These are phyloP conservation scores for Calonectria leucothoes DNA, from an alignment of 2,329 filamentous ascomycete species.

Conservation along the genomic window DNA sequence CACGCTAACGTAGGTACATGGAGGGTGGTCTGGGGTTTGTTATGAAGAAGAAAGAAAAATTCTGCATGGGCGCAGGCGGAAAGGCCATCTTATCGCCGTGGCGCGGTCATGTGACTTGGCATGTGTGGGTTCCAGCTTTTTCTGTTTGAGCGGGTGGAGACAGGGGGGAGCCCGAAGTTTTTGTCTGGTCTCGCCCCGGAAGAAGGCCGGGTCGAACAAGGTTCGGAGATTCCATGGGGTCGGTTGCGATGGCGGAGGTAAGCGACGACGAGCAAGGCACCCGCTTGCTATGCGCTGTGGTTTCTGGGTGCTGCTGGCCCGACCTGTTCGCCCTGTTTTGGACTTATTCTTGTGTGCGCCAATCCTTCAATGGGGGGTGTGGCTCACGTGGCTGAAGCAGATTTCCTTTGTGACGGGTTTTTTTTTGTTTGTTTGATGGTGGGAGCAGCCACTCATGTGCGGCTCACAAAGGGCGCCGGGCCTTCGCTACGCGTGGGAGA, in stretches of 20 bases:
- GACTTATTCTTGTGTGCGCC: background rate
- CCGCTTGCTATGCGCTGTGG: too few relatives aligned
- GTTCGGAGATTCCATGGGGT: constrained; percentile 11
- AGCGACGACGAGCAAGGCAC: background rate
- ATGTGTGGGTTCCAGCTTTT: background rate
- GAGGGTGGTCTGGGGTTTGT: constrained; percentile 57
- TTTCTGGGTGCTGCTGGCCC: background rate
- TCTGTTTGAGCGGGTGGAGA: background rate
- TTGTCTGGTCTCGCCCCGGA: background rate
- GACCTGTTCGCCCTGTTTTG: background rate
- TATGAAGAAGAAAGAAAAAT: constrained; percentile 42
- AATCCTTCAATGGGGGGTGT: background rate
- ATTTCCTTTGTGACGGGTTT: too few relatives aligned
- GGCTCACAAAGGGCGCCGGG: constrained; percentile 1
- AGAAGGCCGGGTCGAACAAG: background rate
- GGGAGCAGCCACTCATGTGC: constrained; percentile 9
- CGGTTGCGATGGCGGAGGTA: background rate
- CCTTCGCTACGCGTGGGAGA: background rate
- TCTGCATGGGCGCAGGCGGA: constrained; percentile 16
- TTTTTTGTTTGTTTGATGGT: constrained; percentile 3
- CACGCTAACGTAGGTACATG: constrained; percentile 54
- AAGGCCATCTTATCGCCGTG: constrained; percentile 31
- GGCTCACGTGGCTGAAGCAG: constrained; percentile 14
- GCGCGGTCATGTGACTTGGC: constrained; percentile 38
- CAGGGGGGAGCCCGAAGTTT: constrained; percentile 8